These are phyloP conservation scores for Skeletonema grethae DNA, from an alignment of 108 stramenopile genomes.

Conservation along the genomic window DNA sequence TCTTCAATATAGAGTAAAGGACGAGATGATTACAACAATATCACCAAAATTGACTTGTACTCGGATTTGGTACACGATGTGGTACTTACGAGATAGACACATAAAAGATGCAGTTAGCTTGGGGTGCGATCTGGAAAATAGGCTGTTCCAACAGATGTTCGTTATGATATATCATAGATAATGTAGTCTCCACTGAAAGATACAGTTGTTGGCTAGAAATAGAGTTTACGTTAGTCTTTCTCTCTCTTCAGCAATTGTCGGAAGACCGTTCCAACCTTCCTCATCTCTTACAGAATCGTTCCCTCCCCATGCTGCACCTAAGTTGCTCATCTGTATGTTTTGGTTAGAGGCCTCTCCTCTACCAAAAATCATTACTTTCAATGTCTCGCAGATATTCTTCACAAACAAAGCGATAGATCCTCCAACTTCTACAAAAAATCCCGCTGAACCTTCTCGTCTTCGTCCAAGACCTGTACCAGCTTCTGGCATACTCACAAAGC, in stretches of 20 bases:
- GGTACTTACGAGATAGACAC: neutral
- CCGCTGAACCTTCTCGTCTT: constrained; percentile 10
- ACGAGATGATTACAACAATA: neutral
- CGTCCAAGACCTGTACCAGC: constrained; percentile 20
- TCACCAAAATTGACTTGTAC: neutral
- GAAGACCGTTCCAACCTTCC: constrained; percentile 58
- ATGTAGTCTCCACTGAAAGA: no score
- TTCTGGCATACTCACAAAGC: constrained; percentile 29
- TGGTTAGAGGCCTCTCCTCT: constrained; percentile 43
- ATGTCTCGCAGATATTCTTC: constrained; percentile 47
- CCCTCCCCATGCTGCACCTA: constrained; percentile 42
- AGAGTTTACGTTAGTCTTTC: constrained; percentile 5
- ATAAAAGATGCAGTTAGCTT: neutral
- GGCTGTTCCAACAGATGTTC: no score
- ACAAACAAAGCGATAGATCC: constrained; percentile 30
- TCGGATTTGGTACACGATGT: no score
- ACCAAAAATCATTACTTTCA: constrained; percentile 58
- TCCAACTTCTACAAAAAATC: neutral
- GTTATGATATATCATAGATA: no score
- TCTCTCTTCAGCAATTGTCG: constrained; percentile 30
- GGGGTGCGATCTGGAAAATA: no score
- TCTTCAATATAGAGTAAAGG: constrained; percentile 1
- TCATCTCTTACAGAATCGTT: constrained; percentile 43
- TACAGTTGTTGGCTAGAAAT: neutral
- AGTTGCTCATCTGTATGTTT: constrained; percentile 35